Evolutionary conservation across 169 alveolate species (phyloP), one percentile per base, ranked within the genome.

Genomic region (Cryptosporidium bovis): DNA sequence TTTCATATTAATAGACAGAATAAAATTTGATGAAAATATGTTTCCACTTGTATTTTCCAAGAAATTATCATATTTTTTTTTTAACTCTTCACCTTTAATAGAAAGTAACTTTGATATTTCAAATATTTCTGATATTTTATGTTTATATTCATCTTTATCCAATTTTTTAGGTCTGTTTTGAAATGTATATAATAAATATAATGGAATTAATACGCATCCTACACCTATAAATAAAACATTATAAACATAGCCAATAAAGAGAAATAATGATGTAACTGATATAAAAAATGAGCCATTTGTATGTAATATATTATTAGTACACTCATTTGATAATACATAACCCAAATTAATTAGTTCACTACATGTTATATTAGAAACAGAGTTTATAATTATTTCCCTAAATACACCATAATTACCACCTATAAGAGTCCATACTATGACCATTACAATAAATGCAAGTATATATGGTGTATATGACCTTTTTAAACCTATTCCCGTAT

Each of bases 191-290:
- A 77, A 18, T 7, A 55, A 60, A 13, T 46, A 27, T 8, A 62
- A 18, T 12, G 87, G 87, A 60, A 62, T 60, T 18, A 77, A 27
- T 27, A 77, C 48, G 10, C 69, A 46, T 15, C 77, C 87, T 27
- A 60, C n/a, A 13, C 87, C 87, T 15, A 77, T 24, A 60, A 77
- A 77, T 40, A 77, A 5, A 18, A 77, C 31, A 77, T 77, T 77
- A 62, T 48, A 60, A 40, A 60, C 18, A 77, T 60, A 77, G 2
- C 87, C 87, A 60, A 77, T 13, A 77, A 77, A 62, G 3, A 77
- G 27, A 5, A 77, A 24, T 46, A 77, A 48, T 62, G 77, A 68
- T 24, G 71, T 51, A 3, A 50, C 18, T 3, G 65, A 20, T 18
- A 77, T 77, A 8, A 62, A 44, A 18, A 77, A 77, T 60, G 87